Conservation (phyloP, 2,329 filamentous ascomycete genomes). For the Periconia macrospinosa region DNA sequence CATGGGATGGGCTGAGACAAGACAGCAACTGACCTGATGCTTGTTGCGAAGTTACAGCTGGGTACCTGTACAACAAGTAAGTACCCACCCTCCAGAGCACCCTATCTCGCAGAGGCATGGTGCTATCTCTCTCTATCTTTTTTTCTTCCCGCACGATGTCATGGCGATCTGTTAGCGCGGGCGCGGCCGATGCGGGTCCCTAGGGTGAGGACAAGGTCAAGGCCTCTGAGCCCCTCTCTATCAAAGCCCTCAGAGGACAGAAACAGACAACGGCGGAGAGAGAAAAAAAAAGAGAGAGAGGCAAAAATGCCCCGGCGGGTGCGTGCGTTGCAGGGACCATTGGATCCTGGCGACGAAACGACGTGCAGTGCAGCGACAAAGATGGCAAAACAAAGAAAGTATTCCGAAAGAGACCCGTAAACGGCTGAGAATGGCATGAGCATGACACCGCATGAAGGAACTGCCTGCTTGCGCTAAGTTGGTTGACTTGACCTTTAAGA, state of each 20-base stretch:
- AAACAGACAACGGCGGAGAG: background rate
- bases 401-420: background rate
- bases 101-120: background rate
- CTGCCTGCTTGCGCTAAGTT: background rate
- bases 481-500: too few species aligned
- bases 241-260: too few species aligned
- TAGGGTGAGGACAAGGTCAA: too few species aligned
- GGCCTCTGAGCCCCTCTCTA: too few species aligned
- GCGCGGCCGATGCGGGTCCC: background rate
- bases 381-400: constrained; percentile 2
- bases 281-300: constrained; percentile 1
- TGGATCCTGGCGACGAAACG: too few species aligned
- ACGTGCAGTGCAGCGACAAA: background rate
- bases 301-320: too few species aligned
- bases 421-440: constrained; percentile 4
- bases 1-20: background rate
- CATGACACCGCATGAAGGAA: background rate
- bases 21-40: background rate
- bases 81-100: too few species aligned
- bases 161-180: background rate
- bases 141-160: background rate
- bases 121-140: background rate
- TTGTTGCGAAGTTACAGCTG: too few species aligned
- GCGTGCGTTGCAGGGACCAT: too few species aligned
- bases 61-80: too few species aligned